Conservation (phyloP, 176 grass and related monocot species). For the Puccinellia tenuiflora region DNA sequence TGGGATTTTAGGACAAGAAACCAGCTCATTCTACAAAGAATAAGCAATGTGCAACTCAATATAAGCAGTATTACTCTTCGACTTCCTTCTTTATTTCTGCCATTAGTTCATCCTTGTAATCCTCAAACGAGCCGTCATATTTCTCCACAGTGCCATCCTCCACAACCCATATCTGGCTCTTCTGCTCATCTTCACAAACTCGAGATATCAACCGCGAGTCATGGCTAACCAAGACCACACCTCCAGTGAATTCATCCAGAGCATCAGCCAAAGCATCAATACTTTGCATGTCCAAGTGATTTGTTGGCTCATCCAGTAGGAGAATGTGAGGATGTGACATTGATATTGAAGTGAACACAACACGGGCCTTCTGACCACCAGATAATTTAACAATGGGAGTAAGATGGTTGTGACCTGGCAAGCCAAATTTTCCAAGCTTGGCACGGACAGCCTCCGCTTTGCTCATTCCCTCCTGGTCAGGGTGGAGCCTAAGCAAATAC, state of each 20-base stretch:
- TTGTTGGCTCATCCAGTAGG: conserved; percentile 92
- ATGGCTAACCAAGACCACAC: conserved; percentile 90
- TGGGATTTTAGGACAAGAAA: conserved; percentile 30
- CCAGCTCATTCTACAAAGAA: conserved; percentile 34
- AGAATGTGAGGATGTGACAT: conserved; percentile 95
- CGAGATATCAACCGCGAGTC: conserved; percentile 86
- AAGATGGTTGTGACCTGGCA: conserved; percentile 95
- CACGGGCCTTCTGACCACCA: conserved; percentile 85
- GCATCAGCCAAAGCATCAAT: conserved; percentile 91
- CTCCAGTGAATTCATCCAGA: conserved; percentile 89
- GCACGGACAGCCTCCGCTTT: conserved; percentile 85
- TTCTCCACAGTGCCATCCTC: conserved; percentile 84
- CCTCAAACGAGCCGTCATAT: conserved; percentile 76
- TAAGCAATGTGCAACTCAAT: conserved; percentile 26
- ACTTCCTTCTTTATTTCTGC: conserved; percentile 92
- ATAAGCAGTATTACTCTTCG: conserved; percentile 47
- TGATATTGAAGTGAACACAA: conserved; percentile 97
- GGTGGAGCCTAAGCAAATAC: conserved; percentile 85
- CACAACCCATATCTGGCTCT: conserved; percentile 91
- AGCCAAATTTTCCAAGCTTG: conserved; percentile 92
- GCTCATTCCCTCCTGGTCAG: conserved; percentile 93
- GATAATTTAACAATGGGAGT: conserved; percentile 95
- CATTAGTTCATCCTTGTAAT: conserved; percentile 94
- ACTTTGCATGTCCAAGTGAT: conserved; percentile 99
- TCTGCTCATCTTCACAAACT: conserved; percentile 86